These are phyloP conservation scores for Calonectria henricotiae DNA, from an alignment of 2,329 filamentous ascomycete genomes.

Conservation along the genomic window DNA sequence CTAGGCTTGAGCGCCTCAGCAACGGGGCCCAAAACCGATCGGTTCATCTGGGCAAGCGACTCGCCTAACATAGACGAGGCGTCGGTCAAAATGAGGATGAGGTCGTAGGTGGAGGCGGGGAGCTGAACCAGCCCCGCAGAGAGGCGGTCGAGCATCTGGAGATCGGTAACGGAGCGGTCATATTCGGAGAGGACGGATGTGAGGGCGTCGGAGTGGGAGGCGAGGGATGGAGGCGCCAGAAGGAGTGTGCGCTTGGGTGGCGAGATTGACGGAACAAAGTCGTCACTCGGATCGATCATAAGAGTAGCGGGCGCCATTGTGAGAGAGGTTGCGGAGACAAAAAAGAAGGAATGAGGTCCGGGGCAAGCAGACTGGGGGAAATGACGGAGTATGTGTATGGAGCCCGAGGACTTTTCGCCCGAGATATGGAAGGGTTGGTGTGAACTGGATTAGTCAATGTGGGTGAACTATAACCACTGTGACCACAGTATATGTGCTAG, in stretches of 20 bases:
- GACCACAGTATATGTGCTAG: not conserved
- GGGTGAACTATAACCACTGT: constrained; percentile 38
- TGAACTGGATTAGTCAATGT: constrained; percentile 53
- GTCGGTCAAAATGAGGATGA: constrained; percentile 88
- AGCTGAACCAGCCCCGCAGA: constrained; percentile 86
- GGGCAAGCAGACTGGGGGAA: constrained; percentile 28
- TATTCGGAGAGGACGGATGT: constrained; percentile 79
- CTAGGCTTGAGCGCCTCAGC: constrained; percentile 81
- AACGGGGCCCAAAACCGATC: constrained; percentile 79
- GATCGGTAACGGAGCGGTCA: constrained; percentile 84
- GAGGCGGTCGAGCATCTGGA: constrained; percentile 98
- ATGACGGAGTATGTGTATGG: constrained; percentile 45
- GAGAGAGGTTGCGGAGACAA: constrained; percentile 25
- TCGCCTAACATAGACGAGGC: constrained; percentile 79
- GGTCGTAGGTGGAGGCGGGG: constrained; percentile 84
- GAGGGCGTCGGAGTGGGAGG: constrained; percentile 86
- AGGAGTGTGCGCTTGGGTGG: constrained; percentile 78
- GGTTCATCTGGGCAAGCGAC: constrained; percentile 75
- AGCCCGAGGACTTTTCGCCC: constrained; percentile 48
- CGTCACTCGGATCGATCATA: constrained; percentile 71
- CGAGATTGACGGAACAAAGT: constrained; percentile 62
- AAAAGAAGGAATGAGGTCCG: constrained; percentile 20
- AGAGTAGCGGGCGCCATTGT: constrained; percentile 70
- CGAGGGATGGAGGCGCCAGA: constrained; percentile 91
- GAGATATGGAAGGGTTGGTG: constrained; percentile 41